Evolutionary conservation across 1,284 basidiomycete species (phyloP).

Genomic region (Fistulinella staudtii): DNA sequence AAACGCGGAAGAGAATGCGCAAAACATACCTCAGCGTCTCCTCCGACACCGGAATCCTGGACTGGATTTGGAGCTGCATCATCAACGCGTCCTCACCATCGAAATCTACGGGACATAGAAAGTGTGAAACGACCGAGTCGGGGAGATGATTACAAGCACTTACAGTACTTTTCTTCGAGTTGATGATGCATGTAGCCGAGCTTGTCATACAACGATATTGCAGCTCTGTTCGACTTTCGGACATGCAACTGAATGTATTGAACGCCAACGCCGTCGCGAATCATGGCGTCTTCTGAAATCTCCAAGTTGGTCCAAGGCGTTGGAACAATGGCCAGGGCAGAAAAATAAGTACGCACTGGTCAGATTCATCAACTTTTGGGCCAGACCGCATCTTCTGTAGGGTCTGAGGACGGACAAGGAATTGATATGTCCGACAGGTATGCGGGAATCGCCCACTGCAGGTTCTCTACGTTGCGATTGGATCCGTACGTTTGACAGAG

Average conservation of each 20-base stretch:
- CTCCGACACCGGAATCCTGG: slow-evolving; percentile 16
- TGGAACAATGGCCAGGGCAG: slow-evolving; percentile 4
- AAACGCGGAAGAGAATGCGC: neutral
- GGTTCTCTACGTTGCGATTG: slow-evolving; percentile 21
- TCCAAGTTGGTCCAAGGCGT: slow-evolving; percentile 3
- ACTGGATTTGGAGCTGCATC: slow-evolving; percentile 60
- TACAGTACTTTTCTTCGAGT: slow-evolving; percentile 83
- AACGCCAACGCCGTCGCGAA: slow-evolving; percentile 67
- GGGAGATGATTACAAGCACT: slow-evolving; percentile 31
- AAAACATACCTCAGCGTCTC: slow-evolving; percentile 13
- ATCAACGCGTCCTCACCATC: slow-evolving; percentile 84
- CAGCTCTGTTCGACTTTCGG: slow-evolving; percentile 82
- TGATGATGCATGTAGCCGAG: slow-evolving; percentile 77
- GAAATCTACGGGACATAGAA: slow-evolving; percentile 49
- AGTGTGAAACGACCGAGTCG: neutral
- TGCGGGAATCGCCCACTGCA: slow-evolving; percentile 9
- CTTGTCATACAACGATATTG: slow-evolving; percentile 79
- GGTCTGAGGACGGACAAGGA: slow-evolving; percentile 87
- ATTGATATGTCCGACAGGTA: slow-evolving; percentile 71
- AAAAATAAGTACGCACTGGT: slow-evolving; percentile 56
- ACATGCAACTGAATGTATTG: slow-evolving; percentile 82
- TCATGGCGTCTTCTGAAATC: slow-evolving; percentile 77
- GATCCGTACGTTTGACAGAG: slow-evolving; percentile 1
- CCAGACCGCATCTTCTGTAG: slow-evolving; percentile 81
- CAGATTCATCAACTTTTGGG: slow-evolving; percentile 84